Conservation (phyloP, 129 eudicot species). For the Scalesia atractyloides region DNA sequence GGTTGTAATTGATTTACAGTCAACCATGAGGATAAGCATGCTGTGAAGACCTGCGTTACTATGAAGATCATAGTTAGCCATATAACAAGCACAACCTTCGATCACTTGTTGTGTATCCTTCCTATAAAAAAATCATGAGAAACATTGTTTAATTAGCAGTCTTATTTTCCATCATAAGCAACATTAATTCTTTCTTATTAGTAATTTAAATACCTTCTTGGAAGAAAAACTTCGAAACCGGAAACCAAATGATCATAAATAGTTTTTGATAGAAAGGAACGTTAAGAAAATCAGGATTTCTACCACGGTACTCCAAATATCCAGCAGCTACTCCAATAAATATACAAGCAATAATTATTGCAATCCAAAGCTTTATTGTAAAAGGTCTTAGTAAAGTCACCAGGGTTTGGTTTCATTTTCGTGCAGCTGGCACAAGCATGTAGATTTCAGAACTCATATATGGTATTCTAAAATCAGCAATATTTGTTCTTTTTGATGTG, state of each 20-base stretch:
- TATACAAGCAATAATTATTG: constrained; percentile 9
- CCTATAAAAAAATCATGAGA: constrained; percentile 13
- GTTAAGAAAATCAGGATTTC: constrained; percentile 18
- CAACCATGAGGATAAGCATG: constrained; percentile 27
- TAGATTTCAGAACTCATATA: constrained; percentile 29
- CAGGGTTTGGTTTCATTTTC: constrained; percentile 15
- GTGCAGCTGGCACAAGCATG: constrained; percentile 23
- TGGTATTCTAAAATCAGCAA: constrained; percentile 19
- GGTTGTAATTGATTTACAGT: constrained; percentile 20
- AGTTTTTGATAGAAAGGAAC: constrained; percentile 8
- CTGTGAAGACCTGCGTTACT: constrained; percentile 21
- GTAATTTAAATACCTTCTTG: constrained; percentile 21
- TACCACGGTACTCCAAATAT: constrained; percentile 16
- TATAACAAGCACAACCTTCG: constrained; percentile 24
- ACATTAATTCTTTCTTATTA: not conserved
- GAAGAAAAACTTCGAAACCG: constrained; percentile 18
- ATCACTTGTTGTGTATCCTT: constrained; percentile 21
- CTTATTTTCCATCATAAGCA: not conserved
- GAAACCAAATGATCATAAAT: constrained; percentile 20
- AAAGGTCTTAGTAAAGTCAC: constrained; percentile 21
- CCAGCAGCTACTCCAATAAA: constrained; percentile 8
- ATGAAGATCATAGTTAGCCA: constrained; percentile 22
- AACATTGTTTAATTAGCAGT: not conserved
- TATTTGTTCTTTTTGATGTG: not conserved
- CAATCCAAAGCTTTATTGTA: constrained; percentile 12